Evolutionary conservation across 2,329 filamentous ascomycete species (phyloP).

Genomic region (Xylaria sp.): DNA sequence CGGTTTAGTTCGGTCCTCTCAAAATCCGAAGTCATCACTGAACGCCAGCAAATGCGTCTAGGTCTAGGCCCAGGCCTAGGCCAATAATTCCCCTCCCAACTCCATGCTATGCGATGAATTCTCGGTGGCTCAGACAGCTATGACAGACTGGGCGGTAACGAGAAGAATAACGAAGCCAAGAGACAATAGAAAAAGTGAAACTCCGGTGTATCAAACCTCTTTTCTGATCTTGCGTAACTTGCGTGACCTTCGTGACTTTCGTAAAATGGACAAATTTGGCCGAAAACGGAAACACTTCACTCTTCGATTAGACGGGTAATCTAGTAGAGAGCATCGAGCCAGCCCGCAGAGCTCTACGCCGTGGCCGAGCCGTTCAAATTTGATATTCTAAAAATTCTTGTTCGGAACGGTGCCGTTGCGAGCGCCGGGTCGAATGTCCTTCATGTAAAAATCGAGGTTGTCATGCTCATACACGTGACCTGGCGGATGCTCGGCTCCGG

Average conservation of each 20-base stretch:
- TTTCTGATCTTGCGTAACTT: conserved; percentile 12
- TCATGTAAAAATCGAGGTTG: conserved; percentile 68
- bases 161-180: neutral
- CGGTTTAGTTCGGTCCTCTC: neutral
- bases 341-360: conserved; percentile 30
- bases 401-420: conserved; percentile 39
- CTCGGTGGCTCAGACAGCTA: conserved; percentile 6
- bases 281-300: conserved; percentile 1
- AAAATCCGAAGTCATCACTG: neutral
- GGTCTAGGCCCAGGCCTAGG: conserved; percentile 5
- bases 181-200: conserved; percentile 5
- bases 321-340: conserved; percentile 26
- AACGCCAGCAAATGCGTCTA: conserved; percentile 33
- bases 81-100: conserved; percentile 13
- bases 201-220: conserved; percentile 23
- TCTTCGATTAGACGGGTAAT: conserved; percentile 17
- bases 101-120: conserved; percentile 31
- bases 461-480: conserved; percentile 77
- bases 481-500: conserved; percentile 71
- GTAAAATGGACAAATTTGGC: conserved; percentile 19
- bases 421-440: conserved; percentile 60
- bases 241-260: conserved; percentile 13
- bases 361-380: conserved; percentile 41
- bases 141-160: neutral
- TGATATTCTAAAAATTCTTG: conserved; percentile 46